phyloP scores from a whole-genome alignment of 225 moss, liverwort and hornwort species.

The Straminergon stramineum region DNA sequence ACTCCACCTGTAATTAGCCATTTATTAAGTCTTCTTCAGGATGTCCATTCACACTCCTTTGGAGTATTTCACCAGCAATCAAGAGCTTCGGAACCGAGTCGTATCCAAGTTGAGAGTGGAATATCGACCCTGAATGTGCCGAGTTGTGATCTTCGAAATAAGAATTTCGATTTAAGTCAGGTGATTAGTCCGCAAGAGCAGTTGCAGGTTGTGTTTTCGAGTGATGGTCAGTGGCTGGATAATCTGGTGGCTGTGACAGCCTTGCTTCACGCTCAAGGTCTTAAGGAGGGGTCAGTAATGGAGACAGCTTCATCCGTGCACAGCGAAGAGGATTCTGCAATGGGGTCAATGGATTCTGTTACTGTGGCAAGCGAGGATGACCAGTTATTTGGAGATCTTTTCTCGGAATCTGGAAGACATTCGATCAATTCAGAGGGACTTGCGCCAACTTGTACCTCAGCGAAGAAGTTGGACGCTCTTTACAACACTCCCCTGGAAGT shows the following conservation, averaged over 20 bases:
- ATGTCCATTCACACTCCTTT: slow-evolving; percentile 52
- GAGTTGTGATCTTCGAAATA: slow-evolving; percentile 54
- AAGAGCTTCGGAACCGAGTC: slow-evolving; percentile 19
- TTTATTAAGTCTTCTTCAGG: slow-evolving; percentile 79
- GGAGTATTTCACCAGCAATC: slow-evolving; percentile 34
- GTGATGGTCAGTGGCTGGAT: slow-evolving; percentile 79
- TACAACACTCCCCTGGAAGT: slow-evolving; percentile 94
- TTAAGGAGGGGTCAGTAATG: slow-evolving; percentile 78
- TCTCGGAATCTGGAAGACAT: slow-evolving; percentile 96
- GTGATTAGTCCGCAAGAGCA: slow-evolving; percentile 67
- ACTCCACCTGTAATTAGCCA: slow-evolving; percentile 83
- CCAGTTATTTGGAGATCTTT: slow-evolving; percentile 97
- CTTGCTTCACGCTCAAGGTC: slow-evolving; percentile 94
- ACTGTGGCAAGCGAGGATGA: slow-evolving; percentile 99
- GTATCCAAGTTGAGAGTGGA: slow-evolving; percentile 4
- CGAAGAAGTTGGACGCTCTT: slow-evolving; percentile 89
- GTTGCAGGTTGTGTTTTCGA: slow-evolving; percentile 69
- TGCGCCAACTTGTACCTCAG: slow-evolving; percentile 67
- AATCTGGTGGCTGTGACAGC: slow-evolving; percentile 75
- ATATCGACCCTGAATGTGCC: slow-evolving; percentile 14
- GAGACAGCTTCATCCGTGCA: slow-evolving; percentile 92
- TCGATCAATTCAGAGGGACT: slow-evolving; percentile 90
- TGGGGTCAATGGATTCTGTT: slow-evolving; percentile 87
- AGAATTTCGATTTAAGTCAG: slow-evolving; percentile 50
- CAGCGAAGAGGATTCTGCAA: slow-evolving; percentile 92